These are phyloP conservation scores for Microsporum audouinii DNA, from an alignment of 2,329 filamentous ascomycete species.

Conservation along the genomic window DNA sequence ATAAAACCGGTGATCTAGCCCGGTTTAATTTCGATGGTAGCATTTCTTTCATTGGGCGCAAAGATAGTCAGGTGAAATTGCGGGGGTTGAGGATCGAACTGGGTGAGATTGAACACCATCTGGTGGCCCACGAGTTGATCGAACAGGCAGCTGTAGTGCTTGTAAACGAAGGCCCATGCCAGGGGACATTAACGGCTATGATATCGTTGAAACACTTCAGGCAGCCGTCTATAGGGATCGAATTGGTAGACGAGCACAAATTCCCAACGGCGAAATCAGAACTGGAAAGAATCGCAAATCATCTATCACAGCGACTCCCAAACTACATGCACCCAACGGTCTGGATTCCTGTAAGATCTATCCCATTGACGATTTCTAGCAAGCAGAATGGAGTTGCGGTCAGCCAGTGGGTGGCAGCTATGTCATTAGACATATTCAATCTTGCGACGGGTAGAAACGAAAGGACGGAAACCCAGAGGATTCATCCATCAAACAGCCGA, in stretches of 20 bases:
- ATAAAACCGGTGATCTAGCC: conserved; percentile 77
- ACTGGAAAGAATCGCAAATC: conserved; percentile 22
- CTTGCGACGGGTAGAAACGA: neutral
- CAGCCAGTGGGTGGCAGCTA: neutral
- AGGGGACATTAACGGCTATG: neutral
- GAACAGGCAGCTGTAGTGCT: conserved; percentile 7
- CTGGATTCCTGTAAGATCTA: conserved; percentile 9
- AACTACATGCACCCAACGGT: conserved; percentile 11
- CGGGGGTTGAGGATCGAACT: conserved; percentile 75
- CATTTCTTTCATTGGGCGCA: conserved; percentile 69
- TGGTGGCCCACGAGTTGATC: conserved; percentile 15
- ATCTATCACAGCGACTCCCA: conserved; percentile 27
- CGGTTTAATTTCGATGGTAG: conserved; percentile 54
- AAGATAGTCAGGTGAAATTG: conserved; percentile 70
- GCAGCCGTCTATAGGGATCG: conserved; percentile 6
- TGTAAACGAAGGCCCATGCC: neutral
- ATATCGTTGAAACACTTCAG: conserved; percentile 7
- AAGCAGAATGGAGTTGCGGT: conserved; percentile 11
- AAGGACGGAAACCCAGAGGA: neutral
- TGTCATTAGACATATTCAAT: neutral
- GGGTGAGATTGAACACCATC: conserved; percentile 67
- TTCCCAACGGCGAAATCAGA: neutral
- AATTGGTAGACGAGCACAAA: neutral
- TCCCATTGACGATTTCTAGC: conserved; percentile 10
- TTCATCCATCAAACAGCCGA: neutral